Evolutionary conservation across 495 filamentous ascomycete genomes (phyloP), one percentile per base, ranked within the genome.

Genomic region (Tuber umbilicatum): DNA sequence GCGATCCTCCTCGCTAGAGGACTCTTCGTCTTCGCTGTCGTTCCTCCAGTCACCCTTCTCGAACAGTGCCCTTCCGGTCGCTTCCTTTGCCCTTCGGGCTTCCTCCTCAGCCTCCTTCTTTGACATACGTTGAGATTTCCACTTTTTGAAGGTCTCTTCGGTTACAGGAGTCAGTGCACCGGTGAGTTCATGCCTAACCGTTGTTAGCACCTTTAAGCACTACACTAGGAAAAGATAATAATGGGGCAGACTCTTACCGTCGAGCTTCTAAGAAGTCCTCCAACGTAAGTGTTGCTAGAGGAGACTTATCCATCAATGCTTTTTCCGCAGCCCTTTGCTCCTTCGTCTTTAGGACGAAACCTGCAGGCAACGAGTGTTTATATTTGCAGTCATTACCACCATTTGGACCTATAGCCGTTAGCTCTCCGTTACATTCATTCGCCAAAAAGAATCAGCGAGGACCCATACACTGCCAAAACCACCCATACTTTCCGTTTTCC

Each of bases 341-440:
- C 85, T 94, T 97, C 31, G 95, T 99, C 87, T 98, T 98, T 75
- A 99, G 88, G 39, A 98, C 87, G 86, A 97, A 99, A 90, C 95
- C 95, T 81, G 94, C 90, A 75, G 95, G 95, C 81, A 99, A 88
- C 75, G 91, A 93, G 83, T 99, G 95, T 84, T 91, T 93, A 82
- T 99, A 99, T 91, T 94, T 97, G 91, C 95, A 99, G 85, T 97
- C 92, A 84, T 99, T 90, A 71, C 93, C 96, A 75, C 93, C 94
- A 84, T 98, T 98, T 70, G 95, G 95, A 89, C 80, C 80, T 82
- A 37, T 55, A 47, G 35, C 39, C 21, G 19, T 41, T 16, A 47
- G 41, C 21, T 38, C 60, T 80, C 21, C 69, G 47, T 42, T 37
- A 47, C 68, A 69, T 21, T 40, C 17, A 10, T 47, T 60, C 68